Evolutionary conservation across 805 yeast genomes (phyloP), one percentile per base, ranked within the genome.

Genomic region (Saturnispora sanitii): DNA sequence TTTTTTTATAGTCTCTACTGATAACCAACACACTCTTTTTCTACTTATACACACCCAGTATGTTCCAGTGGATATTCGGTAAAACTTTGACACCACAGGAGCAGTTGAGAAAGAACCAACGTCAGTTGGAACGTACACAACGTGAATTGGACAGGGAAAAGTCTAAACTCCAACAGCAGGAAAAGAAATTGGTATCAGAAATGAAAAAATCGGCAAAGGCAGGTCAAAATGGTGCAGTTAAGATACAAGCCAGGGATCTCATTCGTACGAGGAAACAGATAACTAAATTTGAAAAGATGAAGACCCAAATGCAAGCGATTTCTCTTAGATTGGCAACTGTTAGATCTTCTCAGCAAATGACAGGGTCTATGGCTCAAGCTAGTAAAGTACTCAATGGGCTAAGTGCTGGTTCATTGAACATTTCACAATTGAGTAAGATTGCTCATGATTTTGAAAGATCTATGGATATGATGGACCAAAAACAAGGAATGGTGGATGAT

Each of bases 401-500:
- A 94, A 92, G 92, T 60, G 68, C 79, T 1, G 53, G 76, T 77
- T 43, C 45, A 16, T 82, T 92, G 94, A 92, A 94, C 55, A 63
- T 92, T 47, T 96, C 95, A 1, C 94, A 84, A 50, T 65, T 92
- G 45, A 81, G 85, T 43, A 73, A 81, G 46, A 92, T 92, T 17
- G 86, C 96, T 2, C 88, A 85, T 82, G 97, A 92, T 53, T 92
- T 92, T 60, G 95, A 92, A 54, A 78, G 76, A 53, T 95, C 90
- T 55, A 85, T 83, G 61, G 98, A 94, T 57, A 66, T 94, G 52
- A 92, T 92, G 97, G 96, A 90, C 60, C 98, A 92, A 64, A 80
- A 95, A 55, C 97, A 94, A 61, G 99, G 94, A 59, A 85, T 94
- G 76, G 92, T 92, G 82, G 98, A 92, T 57, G 98, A 92, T 57